phyloP scores from a whole-genome alignment of 495 filamentous ascomycete genomes.

The Entonaema liquescens region DNA sequence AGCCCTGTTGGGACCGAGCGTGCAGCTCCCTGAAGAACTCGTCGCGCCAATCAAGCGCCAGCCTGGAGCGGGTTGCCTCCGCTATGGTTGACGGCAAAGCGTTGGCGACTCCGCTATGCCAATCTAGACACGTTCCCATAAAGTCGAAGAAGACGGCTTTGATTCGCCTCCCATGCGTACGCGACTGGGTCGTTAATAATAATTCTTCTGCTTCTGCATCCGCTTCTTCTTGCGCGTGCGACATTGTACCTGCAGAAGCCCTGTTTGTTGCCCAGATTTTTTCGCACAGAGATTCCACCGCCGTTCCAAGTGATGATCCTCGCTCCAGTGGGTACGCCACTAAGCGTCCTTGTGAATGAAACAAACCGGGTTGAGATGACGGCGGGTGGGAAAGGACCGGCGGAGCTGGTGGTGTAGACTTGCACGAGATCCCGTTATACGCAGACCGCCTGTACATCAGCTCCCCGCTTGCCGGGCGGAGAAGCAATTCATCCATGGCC shows the following conservation, averaged over 20 bases:
- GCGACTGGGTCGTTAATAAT: slow-evolving; percentile 4
- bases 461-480: slow-evolving; percentile 20
- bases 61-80: slow-evolving; percentile 42
- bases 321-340: slow-evolving; percentile 11
- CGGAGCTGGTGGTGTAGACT: neutral
- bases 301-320: slow-evolving; percentile 3
- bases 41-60: slow-evolving; percentile 61
- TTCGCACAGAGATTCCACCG: neutral
- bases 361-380: neutral
- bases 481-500: slow-evolving; percentile 28
- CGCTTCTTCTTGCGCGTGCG: slow-evolving; percentile 21
- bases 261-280: slow-evolving; percentile 4
- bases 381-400: neutral
- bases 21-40: slow-evolving; percentile 57
- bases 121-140: slow-evolving; percentile 59
- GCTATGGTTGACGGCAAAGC: slow-evolving; percentile 41
- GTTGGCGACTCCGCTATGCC: slow-evolving; percentile 48
- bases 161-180: slow-evolving; percentile 24
- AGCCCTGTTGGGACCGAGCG: slow-evolving; percentile 45
- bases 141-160: slow-evolving; percentile 59
- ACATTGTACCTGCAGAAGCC: slow-evolving; percentile 22
- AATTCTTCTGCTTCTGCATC: too few relatives aligned
- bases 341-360: neutral
- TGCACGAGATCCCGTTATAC: slow-evolving; percentile 9
- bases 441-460: slow-evolving; percentile 35